Percentiles rank a stretch among this genome's conserved stretches.
Evolutionary conservation across 495 filamentous ascomycete species (phyloP).

Genomic region (Annulohypoxylon bovei): DNA sequence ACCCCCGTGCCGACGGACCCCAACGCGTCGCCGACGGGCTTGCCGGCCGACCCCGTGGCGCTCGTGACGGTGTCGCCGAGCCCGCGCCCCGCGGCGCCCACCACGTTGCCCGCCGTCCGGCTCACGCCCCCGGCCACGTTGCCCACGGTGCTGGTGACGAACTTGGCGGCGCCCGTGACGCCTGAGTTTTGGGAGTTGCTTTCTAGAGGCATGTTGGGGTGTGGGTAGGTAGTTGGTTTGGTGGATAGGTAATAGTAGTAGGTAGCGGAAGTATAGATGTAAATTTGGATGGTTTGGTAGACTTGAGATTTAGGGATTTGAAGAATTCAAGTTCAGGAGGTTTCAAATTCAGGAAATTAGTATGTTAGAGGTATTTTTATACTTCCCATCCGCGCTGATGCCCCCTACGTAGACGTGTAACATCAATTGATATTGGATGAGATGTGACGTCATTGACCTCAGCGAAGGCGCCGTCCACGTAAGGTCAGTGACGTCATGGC

Average conservation of each 20-base stretch:
- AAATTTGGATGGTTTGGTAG: background rate
- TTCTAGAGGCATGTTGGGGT: conserved; percentile 45
- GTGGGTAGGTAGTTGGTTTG: background rate
- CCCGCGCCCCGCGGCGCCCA: conserved; percentile 72
- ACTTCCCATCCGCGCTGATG: background rate
- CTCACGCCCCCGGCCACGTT: conserved; percentile 65
- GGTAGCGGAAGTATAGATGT: too few relatives aligned
- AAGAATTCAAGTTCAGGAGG: background rate
- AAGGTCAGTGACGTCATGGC: conserved; percentile 4
- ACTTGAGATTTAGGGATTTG: background rate
- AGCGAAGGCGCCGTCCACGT: background rate
- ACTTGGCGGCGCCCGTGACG: conserved; percentile 70
- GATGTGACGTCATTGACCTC: conserved; percentile 33
- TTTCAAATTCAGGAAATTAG: background rate
- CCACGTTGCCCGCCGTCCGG: conserved; percentile 74
- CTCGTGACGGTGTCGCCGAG: conserved; percentile 70
- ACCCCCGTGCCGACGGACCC: conserved; percentile 68
- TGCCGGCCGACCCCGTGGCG: conserved; percentile 70
- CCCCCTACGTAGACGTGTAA: conserved; percentile 21
- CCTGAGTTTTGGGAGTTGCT: conserved; percentile 66
- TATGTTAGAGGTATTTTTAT: background rate
- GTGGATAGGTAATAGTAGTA: too few relatives aligned
- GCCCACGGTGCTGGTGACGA: conserved; percentile 66
- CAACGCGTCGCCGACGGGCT: conserved; percentile 72
- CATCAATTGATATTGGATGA: background rate